A percentile compares a stretch with the other conserved stretches of the same genome.
Conservation (phyloP, 2,329 filamentous ascomycete species). For the Fusarium poae region DNA sequence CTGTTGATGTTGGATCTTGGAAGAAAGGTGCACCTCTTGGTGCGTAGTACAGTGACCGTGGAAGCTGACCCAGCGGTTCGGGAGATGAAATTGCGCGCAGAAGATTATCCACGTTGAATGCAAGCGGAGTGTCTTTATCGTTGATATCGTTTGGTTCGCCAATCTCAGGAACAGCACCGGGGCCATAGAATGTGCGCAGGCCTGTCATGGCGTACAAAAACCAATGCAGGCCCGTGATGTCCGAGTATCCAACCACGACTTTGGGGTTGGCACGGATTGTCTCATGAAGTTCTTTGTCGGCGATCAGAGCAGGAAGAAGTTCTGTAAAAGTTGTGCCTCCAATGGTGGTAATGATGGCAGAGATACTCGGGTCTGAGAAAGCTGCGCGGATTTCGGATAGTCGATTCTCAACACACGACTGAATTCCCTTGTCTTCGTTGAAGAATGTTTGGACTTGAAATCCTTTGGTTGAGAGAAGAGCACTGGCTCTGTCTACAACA, state of each 20-base stretch:
- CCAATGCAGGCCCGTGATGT: slow-evolving; percentile 60
- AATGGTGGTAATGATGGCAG: slow-evolving; percentile 57
- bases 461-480: slow-evolving; percentile 51
- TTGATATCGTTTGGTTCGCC: slow-evolving; percentile 47
- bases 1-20: slow-evolving; percentile 40
- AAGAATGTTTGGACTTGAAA: slow-evolving; percentile 54
- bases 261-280: slow-evolving; percentile 55
- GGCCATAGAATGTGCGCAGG: slow-evolving; percentile 60
- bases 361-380: slow-evolving; percentile 54
- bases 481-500: slow-evolving; percentile 50
- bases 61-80: slow-evolving; percentile 50
- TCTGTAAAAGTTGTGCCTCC: slow-evolving; percentile 57
- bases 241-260: slow-evolving; percentile 58
- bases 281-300: slow-evolving; percentile 53
- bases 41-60: slow-evolving; percentile 51
- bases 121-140: slow-evolving; percentile 48
- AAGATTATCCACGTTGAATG: slow-evolving; percentile 51
- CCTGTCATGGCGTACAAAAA: slow-evolving; percentile 55
- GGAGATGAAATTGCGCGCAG: slow-evolving; percentile 49
- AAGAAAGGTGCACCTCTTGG: slow-evolving; percentile 45
- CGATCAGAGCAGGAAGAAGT: slow-evolving; percentile 55
- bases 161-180: slow-evolving; percentile 56
- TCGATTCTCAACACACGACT: slow-evolving; percentile 53
- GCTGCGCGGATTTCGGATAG: slow-evolving; percentile 56
- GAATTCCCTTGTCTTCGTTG: slow-evolving; percentile 49